Evolutionary conservation across 2,329 filamentous ascomycete species (phyloP).

Genomic region (Ophiostoma quercus): DNA sequence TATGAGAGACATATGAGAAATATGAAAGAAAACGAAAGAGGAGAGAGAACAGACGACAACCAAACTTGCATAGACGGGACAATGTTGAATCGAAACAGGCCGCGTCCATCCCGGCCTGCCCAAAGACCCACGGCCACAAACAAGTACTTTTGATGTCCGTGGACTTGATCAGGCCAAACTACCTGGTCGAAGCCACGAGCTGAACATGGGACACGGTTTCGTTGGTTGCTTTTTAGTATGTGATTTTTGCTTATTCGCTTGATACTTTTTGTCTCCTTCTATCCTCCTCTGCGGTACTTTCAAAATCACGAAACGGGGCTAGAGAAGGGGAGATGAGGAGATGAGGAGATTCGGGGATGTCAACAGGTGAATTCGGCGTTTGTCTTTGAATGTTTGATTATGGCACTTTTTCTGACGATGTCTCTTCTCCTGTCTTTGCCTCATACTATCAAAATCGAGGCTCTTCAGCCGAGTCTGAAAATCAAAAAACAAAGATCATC

Average conservation of each 20-base stretch:
- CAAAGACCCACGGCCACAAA: background rate
- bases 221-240: background rate
- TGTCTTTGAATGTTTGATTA: background rate
- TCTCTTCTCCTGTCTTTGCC: background rate
- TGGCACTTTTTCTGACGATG: background rate
- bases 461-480: background rate
- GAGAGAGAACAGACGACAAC: background rate
- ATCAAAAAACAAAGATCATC: background rate
- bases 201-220: background rate
- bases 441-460: background rate
- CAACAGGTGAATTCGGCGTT: background rate
- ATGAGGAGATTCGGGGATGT: background rate
- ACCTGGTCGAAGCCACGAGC: background rate
- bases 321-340: background rate
- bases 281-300: background rate
- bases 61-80: background rate
- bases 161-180: background rate
- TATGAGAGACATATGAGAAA: background rate
- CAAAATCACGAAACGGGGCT: background rate
- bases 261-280: background rate
- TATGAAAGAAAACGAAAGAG: background rate
- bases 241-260: background rate
- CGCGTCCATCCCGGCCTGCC: background rate
- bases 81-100: conserved; percentile 7
- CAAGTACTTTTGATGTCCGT: background rate